These are phyloP conservation scores for Nephelium lappaceum DNA, from an alignment of 345 rosid species.

Conservation along the genomic window DNA sequence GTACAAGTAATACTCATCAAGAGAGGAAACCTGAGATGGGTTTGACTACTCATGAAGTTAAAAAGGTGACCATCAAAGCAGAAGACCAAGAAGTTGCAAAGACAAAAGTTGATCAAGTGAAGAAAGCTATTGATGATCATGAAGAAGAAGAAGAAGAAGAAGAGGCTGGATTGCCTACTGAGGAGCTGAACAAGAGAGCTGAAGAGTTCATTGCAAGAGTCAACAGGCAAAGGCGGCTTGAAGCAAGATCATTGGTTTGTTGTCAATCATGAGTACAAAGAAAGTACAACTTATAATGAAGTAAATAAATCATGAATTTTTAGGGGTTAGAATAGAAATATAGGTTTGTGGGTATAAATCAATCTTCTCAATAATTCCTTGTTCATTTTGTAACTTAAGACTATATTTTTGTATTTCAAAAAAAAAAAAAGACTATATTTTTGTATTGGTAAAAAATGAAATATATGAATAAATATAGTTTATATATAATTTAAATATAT, in stretches of 20 bases:
- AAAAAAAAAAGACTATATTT: too few relatives aligned
- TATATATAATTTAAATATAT: too few relatives aligned
- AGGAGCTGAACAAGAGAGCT: constrained; percentile 53
- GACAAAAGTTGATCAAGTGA: background rate
- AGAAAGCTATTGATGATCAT: background rate
- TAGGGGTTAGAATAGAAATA: too few relatives aligned
- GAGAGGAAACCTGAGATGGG: background rate
- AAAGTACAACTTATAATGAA: too few relatives aligned
- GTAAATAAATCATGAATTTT: too few relatives aligned
- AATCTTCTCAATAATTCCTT: too few relatives aligned
- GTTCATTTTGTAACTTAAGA: background rate
- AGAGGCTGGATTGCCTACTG: constrained; percentile 34
- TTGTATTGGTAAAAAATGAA: too few relatives aligned
- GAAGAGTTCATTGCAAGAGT: constrained; percentile 78
- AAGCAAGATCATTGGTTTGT: constrained; percentile 32
- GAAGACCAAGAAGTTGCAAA: background rate
- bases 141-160: constrained; percentile 30
- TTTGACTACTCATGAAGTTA: constrained; percentile 5
- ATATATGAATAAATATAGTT: too few relatives aligned
- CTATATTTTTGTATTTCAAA: too few relatives aligned
- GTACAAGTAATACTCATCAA: too few relatives aligned
- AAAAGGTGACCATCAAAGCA: constrained; percentile 1
- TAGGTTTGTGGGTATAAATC: too few relatives aligned
- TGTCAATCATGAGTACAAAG: background rate
- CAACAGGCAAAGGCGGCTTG: constrained; percentile 59